These are phyloP conservation scores for Xylariaceae sp. DNA, from an alignment of 2,329 filamentous ascomycete species.

Conservation along the genomic window DNA sequence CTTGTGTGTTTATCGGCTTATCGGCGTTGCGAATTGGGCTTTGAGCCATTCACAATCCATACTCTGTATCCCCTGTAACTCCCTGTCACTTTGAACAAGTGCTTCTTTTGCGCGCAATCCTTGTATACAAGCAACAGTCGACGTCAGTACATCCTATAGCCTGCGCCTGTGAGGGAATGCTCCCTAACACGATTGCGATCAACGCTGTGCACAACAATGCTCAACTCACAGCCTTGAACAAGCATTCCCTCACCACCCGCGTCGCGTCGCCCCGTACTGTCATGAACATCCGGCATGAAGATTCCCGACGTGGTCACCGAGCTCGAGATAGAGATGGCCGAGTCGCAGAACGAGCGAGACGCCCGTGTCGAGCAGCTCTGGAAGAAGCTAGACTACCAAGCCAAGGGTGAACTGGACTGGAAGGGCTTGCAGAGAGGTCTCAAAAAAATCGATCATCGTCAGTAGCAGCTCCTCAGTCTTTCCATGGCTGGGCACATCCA, in stretches of 20 bases:
- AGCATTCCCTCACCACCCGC: slow-evolving; percentile 31
- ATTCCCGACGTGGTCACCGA: slow-evolving; percentile 58
- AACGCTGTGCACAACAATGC: slow-evolving; percentile 22
- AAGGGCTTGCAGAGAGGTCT: slow-evolving; percentile 84
- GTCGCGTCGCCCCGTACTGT: slow-evolving; percentile 36
- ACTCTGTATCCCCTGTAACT: slow-evolving; percentile 19
- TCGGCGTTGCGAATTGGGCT: slow-evolving; percentile 26
- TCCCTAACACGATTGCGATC: slow-evolving; percentile 17
- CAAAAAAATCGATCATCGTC: slow-evolving; percentile 90
- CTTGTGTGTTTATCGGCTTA: slow-evolving; percentile 21
- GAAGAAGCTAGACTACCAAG: slow-evolving; percentile 77
- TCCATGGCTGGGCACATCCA: slow-evolving; percentile 5
- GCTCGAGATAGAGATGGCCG: slow-evolving; percentile 70
- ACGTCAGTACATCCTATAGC: slow-evolving; percentile 5
- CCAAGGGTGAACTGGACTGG: slow-evolving; percentile 81
- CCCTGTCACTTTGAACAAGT: slow-evolving; percentile 14
- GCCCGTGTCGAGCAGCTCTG: slow-evolving; percentile 83
- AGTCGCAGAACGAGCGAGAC: slow-evolving; percentile 80
- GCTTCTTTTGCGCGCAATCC: slow-evolving; percentile 30
- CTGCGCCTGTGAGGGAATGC: slow-evolving; percentile 18
- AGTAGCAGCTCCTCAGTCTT: slow-evolving; percentile 42
- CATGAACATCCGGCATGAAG: slow-evolving; percentile 53
- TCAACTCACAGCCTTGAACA: slow-evolving; percentile 34
- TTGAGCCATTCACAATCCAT: slow-evolving; percentile 20
- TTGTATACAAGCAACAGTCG: slow-evolving; percentile 17